Percentiles rank a stretch among this genome's conserved stretches.
These are phyloP conservation scores for Ogataea pignaliae DNA, from an alignment of 805 yeast species.

Conservation along the genomic window DNA sequence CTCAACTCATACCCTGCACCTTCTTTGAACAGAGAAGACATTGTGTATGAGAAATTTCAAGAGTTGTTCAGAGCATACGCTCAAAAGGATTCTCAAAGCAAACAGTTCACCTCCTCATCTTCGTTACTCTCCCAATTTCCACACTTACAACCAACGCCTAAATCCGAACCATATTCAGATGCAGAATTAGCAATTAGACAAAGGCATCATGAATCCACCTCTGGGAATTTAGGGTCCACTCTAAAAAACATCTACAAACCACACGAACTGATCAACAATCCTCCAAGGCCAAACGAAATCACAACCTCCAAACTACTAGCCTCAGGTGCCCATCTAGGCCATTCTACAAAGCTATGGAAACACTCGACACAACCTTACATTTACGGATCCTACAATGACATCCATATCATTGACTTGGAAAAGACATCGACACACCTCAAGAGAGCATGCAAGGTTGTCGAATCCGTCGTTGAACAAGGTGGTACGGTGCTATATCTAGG, in stretches of 20 bases:
- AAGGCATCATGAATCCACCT: constrained; percentile 50
- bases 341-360: constrained; percentile 73
- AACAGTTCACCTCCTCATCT: constrained; percentile 20
- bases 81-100: constrained; percentile 19
- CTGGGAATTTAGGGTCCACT: constrained; percentile 61
- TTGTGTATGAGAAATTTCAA: constrained; percentile 23
- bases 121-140: constrained; percentile 44
- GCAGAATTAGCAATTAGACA: constrained; percentile 79
- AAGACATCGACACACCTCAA: constrained; percentile 72
- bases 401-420: constrained; percentile 86
- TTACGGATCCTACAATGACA: constrained; percentile 84
- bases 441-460: constrained; percentile 80
- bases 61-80: constrained; percentile 24
- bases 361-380: constrained; percentile 81
- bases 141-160: constrained; percentile 55
- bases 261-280: constrained; percentile 56
- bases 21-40: constrained; percentile 26
- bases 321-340: constrained; percentile 94
- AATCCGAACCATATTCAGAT: constrained; percentile 61
- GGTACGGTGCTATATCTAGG: constrained; percentile 82
- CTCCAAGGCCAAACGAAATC: constrained; percentile 52
- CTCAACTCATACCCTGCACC: constrained; percentile 24
- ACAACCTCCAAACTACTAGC: constrained; percentile 73
- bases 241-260: constrained; percentile 66
- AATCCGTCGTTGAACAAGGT: constrained; percentile 77